Evolutionary conservation across 192 early-diverging fungal species (phyloP), one percentile per base, ranked within the genome.

Genomic region (Haplosporangium gracile): DNA sequence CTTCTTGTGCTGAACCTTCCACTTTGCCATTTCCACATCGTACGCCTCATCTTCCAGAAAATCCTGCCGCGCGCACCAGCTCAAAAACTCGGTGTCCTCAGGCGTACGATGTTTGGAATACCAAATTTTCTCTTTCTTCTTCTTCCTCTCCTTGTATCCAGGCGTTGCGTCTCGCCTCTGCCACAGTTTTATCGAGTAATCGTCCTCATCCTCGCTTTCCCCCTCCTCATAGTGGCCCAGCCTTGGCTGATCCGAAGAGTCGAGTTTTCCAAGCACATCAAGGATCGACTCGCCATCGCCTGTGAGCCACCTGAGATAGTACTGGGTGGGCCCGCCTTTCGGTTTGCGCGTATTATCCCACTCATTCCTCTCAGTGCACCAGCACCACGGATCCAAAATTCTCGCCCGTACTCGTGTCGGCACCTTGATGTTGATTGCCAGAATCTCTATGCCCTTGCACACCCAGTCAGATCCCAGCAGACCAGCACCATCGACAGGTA

Each of bases 381-480:
- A 75, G 36, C 32, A 26, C 73, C 73, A 75, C 9, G 42, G 7
- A 60, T 2, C 4, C 15, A 15, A 38, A 8, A 20, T 32, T 75
- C 36, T 45, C 49, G 51, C 29, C 9, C 42, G 40, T 4, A 22
- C 18, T 63, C 68, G 49, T 63, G 38, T 69, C 6, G 68, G 68
- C 2, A 77, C 26, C 45, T 39, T 11, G 13, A 77, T 34, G 47
- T 8, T 70, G n/a, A 77, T 70, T 29, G 43, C 68, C 9, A 76
- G 13, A 2, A 29, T 11, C 75, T 76, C 75, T 9, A 76, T 24
- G 24, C 45, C 60, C 5, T 63, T 63, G 60, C 55, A 76, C 40
- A 9, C 75, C 75, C 75, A 76, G 24, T 76, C 75, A 42, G 40
- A 76, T 36, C 75, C 75, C 3, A 76, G n/a, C 40, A 76, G 26